These are phyloP conservation scores for Fusarium ramigenum DNA, from an alignment of 2,329 filamentous ascomycete species.

Conservation along the genomic window DNA sequence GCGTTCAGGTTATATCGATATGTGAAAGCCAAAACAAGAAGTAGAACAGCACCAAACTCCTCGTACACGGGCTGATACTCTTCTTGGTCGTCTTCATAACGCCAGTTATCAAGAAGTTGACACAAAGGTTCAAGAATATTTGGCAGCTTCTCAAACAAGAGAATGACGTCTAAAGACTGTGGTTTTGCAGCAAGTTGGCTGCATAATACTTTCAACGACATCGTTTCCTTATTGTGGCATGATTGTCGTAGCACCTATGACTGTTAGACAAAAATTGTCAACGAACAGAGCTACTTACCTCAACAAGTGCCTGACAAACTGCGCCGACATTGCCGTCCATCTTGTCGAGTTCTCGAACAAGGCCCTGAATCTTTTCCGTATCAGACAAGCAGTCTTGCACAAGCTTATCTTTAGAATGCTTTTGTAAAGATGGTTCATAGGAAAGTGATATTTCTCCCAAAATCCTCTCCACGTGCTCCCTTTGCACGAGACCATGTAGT, in stretches of 20 bases:
- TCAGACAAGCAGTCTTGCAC: slow-evolving; percentile 82
- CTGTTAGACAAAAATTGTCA: not conserved
- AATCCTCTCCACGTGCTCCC: slow-evolving; percentile 79
- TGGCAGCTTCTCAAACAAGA: slow-evolving; percentile 77
- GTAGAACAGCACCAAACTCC: slow-evolving; percentile 81
- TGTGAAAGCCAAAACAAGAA: slow-evolving; percentile 78
- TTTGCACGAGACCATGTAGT: slow-evolving; percentile 83
- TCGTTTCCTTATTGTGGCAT: slow-evolving; percentile 78
- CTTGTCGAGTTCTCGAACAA: slow-evolving; percentile 84
- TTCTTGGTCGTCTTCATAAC: slow-evolving; percentile 82
- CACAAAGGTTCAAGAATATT: slow-evolving; percentile 79
- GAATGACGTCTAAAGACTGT: slow-evolving; percentile 75
- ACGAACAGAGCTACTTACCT: slow-evolving; percentile 57
- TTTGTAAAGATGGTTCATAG: slow-evolving; percentile 76
- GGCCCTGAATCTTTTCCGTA: slow-evolving; percentile 76
- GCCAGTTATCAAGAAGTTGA: slow-evolving; percentile 79
- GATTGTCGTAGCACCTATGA: slow-evolving; percentile 72
- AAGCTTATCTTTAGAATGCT: slow-evolving; percentile 80
- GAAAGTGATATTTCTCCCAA: slow-evolving; percentile 87
- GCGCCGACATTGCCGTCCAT: slow-evolving; percentile 93
- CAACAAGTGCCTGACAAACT: slow-evolving; percentile 79
- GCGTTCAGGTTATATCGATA: slow-evolving; percentile 75
- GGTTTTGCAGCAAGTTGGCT: slow-evolving; percentile 77
- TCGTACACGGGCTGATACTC: slow-evolving; percentile 89
- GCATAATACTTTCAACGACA: slow-evolving; percentile 80